Evolutionary conservation across 1,139 yeast genomes (phyloP).

Genomic region (Taphrina wiesneri): DNA sequence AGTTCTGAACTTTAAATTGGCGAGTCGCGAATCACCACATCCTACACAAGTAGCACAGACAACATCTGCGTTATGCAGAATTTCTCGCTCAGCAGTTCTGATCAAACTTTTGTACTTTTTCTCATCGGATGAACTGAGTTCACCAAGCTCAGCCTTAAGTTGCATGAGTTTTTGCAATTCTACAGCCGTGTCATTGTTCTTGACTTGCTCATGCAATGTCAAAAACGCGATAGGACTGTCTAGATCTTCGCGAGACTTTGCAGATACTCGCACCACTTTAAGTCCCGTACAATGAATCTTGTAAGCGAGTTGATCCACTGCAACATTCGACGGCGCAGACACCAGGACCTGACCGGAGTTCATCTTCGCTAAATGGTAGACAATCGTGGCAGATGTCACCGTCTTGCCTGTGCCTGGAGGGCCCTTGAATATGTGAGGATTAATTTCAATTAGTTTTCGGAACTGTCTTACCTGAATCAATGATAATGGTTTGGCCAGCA

Average conservation of each 20-base stretch:
- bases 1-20: conserved; percentile 60
- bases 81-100: conserved; percentile 53
- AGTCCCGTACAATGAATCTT: conserved; percentile 68
- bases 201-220: conserved; percentile 57
- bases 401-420: conserved; percentile 99
- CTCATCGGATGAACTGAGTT: conserved; percentile 60
- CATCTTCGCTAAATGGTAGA: conserved; percentile 68
- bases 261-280: conserved; percentile 72
- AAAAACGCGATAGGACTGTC: conserved; percentile 60
- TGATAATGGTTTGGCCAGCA: conserved; percentile 71
- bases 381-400: conserved; percentile 86
- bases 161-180: conserved; percentile 60
- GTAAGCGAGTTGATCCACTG: conserved; percentile 85
- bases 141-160: conserved; percentile 68
- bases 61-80: conserved; percentile 67
- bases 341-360: conserved; percentile 67
- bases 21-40: conserved; percentile 74
- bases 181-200: conserved; percentile 52
- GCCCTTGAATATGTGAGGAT: conserved; percentile 49
- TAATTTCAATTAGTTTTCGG: neutral
- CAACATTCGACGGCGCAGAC: conserved; percentile 94
- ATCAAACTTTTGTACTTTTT: conserved; percentile 51
- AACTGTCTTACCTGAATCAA: conserved; percentile 63
- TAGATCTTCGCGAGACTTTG: conserved; percentile 78
- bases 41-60: conserved; percentile 92